Percentiles rank a stretch among this genome's conserved stretches.
phyloP scores from a whole-genome alignment of 768 basidiomycete species.

The Kwoniella sp. region DNA sequence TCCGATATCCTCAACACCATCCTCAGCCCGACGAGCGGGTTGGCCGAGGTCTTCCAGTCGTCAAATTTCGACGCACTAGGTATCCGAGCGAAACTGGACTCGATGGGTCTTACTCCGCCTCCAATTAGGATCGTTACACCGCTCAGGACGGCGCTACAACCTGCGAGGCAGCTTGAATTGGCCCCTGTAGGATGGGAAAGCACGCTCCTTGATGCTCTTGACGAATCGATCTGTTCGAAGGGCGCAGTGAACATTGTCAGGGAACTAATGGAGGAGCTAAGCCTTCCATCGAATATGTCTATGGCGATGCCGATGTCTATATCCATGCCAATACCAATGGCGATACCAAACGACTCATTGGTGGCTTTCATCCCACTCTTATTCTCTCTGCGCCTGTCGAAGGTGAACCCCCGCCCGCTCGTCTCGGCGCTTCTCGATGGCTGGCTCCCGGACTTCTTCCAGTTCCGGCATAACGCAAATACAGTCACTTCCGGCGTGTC shows the following conservation, averaged over 20 bases:
- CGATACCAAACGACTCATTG: not conserved
- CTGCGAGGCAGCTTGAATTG: slow-evolving; percentile 14
- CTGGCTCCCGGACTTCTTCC: not conserved
- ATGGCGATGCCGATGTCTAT: too few species aligned
- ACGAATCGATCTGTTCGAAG: not conserved
- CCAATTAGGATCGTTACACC: not conserved
- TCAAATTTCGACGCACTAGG: slow-evolving; percentile 40
- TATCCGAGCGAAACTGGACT: slow-evolving; percentile 30
- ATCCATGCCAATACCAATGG: too few species aligned
- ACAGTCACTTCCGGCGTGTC: not conserved
- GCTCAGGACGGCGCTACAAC: slow-evolving; percentile 6
- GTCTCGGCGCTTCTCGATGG: not conserved
- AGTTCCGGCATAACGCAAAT: too few species aligned
- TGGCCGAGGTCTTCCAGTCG: slow-evolving; percentile 39
- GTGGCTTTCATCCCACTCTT: slow-evolving; percentile 7
- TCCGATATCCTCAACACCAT: slow-evolving; percentile 26
- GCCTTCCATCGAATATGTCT: not conserved
- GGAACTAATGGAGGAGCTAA: not conserved
- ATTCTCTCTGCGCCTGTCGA: slow-evolving; percentile 2
- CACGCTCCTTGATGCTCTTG: not conserved
- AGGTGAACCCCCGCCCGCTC: not conserved
- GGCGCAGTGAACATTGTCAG: not conserved
- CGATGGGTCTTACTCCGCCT: slow-evolving; percentile 4
- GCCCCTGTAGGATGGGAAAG: slow-evolving; percentile 5
- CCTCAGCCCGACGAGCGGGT: slow-evolving; percentile 29